Base-by-base conservation (phyloP, 2,329 filamentous ascomycete genomes). In the Periconia digitata region DNA sequence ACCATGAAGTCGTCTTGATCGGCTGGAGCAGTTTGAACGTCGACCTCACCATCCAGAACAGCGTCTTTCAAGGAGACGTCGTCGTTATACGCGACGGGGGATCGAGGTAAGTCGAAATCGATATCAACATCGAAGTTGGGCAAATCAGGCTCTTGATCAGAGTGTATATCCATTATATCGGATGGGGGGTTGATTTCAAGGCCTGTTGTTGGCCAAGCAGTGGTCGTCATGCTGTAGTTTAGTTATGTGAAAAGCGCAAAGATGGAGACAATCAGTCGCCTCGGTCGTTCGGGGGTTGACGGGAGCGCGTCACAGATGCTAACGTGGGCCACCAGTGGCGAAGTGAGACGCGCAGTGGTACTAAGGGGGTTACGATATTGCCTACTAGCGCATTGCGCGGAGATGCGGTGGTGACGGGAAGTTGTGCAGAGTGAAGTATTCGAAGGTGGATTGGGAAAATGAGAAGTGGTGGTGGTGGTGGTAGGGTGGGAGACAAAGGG, bases 41-140 rank as follows among this genome's bases (percentile, higher is more conserved):
- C 59, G 16, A 53, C 29, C 15, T 49, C 66, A n/a, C 42, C 48
- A 20, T 66, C 67, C 37, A 63, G 60, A 13, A 46, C 59, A 13
- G 62, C 72, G 55, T 86, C 84, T 56, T 82, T 77, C 41, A 82
- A 73, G 44, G 83, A 81, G 49, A 76, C 79, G 50, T 85, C 76
- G 21, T 69, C 65, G 23, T 58, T 47, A 5, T 39, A 15, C 8
- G 51, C 38, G 8, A 49, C 43, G 13, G 60, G 53, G 32, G 53
- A 56, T 32, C 27, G 27, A 44, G 57, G 55, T 23, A 61, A 55
- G 12, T 64, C 67, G 51, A 62, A 55, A 12, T 64, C 67, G 51
- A 85, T 74, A 55, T 86, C 83, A 51, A 86, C 82, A 49, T 83
- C 80, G 46, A 81, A 79, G 46, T 83, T 79, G 43, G 74, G 74